Evolutionary conservation across 2,329 filamentous ascomycete genomes (phyloP).

Genomic region (Tolypocladium nubicola): DNA sequence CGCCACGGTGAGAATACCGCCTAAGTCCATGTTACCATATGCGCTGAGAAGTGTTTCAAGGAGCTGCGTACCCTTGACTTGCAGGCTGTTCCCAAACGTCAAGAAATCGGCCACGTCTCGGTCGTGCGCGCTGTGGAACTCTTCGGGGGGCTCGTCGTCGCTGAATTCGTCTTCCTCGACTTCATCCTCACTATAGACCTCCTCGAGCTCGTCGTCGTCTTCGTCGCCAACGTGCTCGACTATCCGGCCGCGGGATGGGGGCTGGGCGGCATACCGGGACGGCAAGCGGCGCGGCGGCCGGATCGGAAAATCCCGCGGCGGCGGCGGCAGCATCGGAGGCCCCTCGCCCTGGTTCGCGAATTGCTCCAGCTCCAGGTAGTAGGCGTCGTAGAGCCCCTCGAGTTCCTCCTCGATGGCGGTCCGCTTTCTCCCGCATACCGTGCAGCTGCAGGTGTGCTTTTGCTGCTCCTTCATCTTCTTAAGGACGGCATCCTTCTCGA

Average conservation of each 20-base stretch:
- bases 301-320: slow-evolving; percentile 50
- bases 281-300: slow-evolving; percentile 48
- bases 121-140: slow-evolving; percentile 54
- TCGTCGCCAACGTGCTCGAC: slow-evolving; percentile 52
- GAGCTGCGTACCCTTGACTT: slow-evolving; percentile 66
- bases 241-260: slow-evolving; percentile 66
- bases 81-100: slow-evolving; percentile 94
- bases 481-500: slow-evolving; percentile 95
- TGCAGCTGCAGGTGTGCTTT: slow-evolving; percentile 97
- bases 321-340: slow-evolving; percentile 36
- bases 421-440: slow-evolving; percentile 89
- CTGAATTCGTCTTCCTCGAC: slow-evolving; percentile 50
- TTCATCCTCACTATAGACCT: slow-evolving; percentile 38
- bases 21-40: slow-evolving; percentile 47
- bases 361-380: slow-evolving; percentile 95
- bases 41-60: slow-evolving; percentile 31
- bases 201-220: slow-evolving; percentile 44
- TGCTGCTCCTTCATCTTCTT: slow-evolving; percentile 99
- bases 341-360: slow-evolving; percentile 79
- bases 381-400: slow-evolving; percentile 94
- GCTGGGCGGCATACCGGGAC: slow-evolving; percentile 50
- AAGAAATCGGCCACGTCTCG: slow-evolving; percentile 77
- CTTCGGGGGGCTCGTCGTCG: slow-evolving; percentile 57
- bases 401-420: slow-evolving; percentile 97
- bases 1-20: slow-evolving; percentile 95